Base-by-base conservation (phyloP, 495 filamentous ascomycete genomes). In the Xylaria bambusicola region DNA sequence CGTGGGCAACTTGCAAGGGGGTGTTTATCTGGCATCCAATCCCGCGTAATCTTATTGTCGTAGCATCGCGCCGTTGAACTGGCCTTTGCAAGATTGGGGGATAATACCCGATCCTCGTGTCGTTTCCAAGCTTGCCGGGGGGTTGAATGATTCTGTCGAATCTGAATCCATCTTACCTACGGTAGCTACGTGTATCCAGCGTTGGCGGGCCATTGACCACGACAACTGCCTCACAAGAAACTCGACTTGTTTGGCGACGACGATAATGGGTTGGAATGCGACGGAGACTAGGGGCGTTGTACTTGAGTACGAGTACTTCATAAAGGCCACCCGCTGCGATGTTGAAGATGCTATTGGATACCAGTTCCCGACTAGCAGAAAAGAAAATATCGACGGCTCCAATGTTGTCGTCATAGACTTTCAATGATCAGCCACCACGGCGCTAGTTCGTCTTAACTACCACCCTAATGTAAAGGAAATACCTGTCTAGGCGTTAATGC, bases 331-430 rank as follows among this genome's bases (percentile, higher is more conserved):
- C 5, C 29, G 10, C 29, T 33, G 10, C 29, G 5, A 33, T 33
- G 29, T 24, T 40, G 51, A 20, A 41, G 33, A 42, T 44, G 6
- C 15, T 21, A 40, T 44, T 13, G 45, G 12, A 12, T 46, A 8
- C 29, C 20, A 33, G 51, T 10, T 12, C 17, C 26, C 35, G 35
- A 41, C n/a, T 1, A 15, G 21, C 4, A 27, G 50, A 10, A 38
- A 52, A 27, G 50, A 10, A 38, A 52, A 38, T 29, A 12, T 17
- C 8, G 20, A 15, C 40, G 38, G 36, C 6, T 33, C 24, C 52
- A 21, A 44, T 38, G 38, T 20, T 54, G 38, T 54, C 52, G 52
- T 54, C 52, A 54, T 54, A 5, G 52, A 54, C 38, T 54, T 33
- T 54, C 36, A 33, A 23, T 42, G 52, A 54, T 54, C 52, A 23